Conservation (phyloP, 495 filamentous ascomycete genomes). For the Geoglossum glabrum region DNA sequence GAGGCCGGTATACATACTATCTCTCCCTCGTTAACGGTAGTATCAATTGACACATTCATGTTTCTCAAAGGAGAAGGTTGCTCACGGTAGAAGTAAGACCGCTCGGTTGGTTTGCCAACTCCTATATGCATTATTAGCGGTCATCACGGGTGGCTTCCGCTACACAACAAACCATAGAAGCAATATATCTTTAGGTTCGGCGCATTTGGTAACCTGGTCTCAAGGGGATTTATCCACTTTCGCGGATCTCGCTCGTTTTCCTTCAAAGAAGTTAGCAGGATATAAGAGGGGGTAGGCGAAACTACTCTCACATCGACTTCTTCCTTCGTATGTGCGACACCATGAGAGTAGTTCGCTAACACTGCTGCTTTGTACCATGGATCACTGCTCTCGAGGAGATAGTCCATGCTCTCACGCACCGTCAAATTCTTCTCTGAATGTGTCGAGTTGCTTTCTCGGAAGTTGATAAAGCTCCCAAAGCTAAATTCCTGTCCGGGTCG, state of each 20-base stretch:
- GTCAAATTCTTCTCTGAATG: conserved; percentile 51
- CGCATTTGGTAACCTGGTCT: conserved; percentile 70
- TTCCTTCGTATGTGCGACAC: conserved; percentile 57
- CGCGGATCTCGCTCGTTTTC: conserved; percentile 59
- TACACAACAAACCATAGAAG: conserved; percentile 45
- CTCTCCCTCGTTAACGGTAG: conserved; percentile 38
- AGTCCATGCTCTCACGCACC: conserved; percentile 50
- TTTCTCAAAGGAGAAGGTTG: conserved; percentile 42
- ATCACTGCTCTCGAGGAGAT: conserved; percentile 57
- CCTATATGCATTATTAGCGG: conserved; percentile 12
- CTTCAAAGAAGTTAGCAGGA: not conserved
- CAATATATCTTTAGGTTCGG: conserved; percentile 92
- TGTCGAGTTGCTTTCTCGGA: conserved; percentile 48
- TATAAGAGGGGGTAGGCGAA: not conserved
- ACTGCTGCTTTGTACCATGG: conserved; percentile 67
- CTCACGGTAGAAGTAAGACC: conserved; percentile 75
- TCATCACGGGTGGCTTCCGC: conserved; percentile 5
- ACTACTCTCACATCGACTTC: conserved; percentile 40
- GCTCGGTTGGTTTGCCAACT: conserved; percentile 75
- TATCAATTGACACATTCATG: conserved; percentile 84
- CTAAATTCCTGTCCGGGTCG: conserved; percentile 43
- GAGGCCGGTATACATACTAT: conserved; percentile 10
- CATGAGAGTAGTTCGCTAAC: conserved; percentile 58
- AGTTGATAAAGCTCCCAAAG: conserved; percentile 73
- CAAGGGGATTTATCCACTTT: conserved; percentile 92